Evolutionary conservation across 2,329 filamentous ascomycete species (phyloP).

Genomic region (Venturia pyrina): DNA sequence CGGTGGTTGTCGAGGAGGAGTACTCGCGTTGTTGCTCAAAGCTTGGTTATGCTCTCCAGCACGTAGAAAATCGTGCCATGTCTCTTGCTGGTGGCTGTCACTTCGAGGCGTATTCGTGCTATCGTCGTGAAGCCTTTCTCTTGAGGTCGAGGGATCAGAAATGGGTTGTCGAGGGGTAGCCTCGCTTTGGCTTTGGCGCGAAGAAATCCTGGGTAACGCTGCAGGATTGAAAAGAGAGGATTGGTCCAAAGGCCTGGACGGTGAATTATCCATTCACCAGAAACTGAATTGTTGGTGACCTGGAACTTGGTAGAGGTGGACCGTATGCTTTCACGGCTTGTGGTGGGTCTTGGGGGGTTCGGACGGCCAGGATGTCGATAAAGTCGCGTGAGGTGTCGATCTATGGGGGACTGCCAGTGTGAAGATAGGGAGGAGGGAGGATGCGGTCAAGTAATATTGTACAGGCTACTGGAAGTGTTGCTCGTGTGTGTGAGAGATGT

Average conservation of each 20-base stretch:
- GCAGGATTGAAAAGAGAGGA: background rate
- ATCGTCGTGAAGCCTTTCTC: background rate
- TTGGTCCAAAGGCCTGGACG: background rate
- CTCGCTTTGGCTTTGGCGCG: background rate
- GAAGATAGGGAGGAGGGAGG: background rate
- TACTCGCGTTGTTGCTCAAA: background rate
- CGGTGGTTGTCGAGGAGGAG: background rate
- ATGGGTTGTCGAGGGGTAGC: background rate
- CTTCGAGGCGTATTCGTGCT: background rate
- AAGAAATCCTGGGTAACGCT: background rate
- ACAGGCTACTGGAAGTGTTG: background rate
- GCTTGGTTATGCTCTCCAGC: background rate
- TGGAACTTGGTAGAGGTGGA: background rate
- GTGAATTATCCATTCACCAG: background rate
- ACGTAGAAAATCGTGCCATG: slow-evolving; percentile 5
- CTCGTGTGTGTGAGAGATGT: background rate
- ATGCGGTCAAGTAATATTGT: background rate
- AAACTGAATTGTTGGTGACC: background rate
- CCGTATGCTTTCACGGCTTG: background rate
- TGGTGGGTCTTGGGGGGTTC: background rate
- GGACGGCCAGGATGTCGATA: background rate
- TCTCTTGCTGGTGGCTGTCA: slow-evolving; percentile 1
- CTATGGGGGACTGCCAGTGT: too few relatives aligned
- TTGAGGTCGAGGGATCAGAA: background rate
- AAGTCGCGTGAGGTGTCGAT: background rate